Evolutionary conservation across 352 stramenopile genomes (phyloP).

Genomic region (Phytophthora aleatoria): DNA sequence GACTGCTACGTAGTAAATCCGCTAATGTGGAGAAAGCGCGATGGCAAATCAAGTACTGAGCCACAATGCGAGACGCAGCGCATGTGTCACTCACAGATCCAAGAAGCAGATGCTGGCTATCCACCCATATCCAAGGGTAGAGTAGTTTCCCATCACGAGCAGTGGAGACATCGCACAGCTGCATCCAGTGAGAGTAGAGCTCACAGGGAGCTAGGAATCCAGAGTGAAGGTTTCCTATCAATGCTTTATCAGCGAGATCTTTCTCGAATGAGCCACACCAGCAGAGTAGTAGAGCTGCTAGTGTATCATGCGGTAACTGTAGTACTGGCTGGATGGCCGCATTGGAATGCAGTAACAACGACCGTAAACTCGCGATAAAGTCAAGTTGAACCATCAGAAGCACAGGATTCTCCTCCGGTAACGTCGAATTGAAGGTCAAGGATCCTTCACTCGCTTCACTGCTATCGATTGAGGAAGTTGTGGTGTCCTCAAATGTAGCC

Average conservation of each 20-base stretch:
- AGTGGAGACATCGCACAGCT: slow-evolving; percentile 51
- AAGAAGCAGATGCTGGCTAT: slow-evolving; percentile 32
- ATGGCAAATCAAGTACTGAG: slow-evolving; percentile 36
- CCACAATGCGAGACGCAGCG: slow-evolving; percentile 20
- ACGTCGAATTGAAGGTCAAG: slow-evolving; percentile 11
- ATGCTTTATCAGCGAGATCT: slow-evolving; percentile 31
- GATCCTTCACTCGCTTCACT: slow-evolving; percentile 17
- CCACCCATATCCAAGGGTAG: slow-evolving; percentile 57
- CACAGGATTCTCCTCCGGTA: slow-evolving; percentile 23
- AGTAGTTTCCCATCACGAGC: slow-evolving; percentile 30
- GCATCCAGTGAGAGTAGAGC: slow-evolving; percentile 43
- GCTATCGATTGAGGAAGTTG: slow-evolving; percentile 1
- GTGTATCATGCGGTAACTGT: slow-evolving; percentile 31
- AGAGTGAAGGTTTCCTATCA: slow-evolving; percentile 31
- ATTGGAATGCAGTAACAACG: slow-evolving; percentile 29
- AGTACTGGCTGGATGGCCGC: slow-evolving; percentile 8
- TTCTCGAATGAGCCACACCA: slow-evolving; percentile 53
- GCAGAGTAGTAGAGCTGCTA: slow-evolving; percentile 31
- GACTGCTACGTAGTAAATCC: slow-evolving; percentile 31
- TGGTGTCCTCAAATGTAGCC: slow-evolving; percentile 21
- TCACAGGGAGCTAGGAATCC: slow-evolving; percentile 39
- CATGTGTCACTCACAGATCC: slow-evolving; percentile 12
- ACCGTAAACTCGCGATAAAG: slow-evolving; percentile 48
- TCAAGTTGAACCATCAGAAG: slow-evolving; percentile 75
- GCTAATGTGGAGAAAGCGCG: slow-evolving; percentile 34